Conservation (phyloP, 139 green algal genomes). For the Coelastrella sp. region DNA sequence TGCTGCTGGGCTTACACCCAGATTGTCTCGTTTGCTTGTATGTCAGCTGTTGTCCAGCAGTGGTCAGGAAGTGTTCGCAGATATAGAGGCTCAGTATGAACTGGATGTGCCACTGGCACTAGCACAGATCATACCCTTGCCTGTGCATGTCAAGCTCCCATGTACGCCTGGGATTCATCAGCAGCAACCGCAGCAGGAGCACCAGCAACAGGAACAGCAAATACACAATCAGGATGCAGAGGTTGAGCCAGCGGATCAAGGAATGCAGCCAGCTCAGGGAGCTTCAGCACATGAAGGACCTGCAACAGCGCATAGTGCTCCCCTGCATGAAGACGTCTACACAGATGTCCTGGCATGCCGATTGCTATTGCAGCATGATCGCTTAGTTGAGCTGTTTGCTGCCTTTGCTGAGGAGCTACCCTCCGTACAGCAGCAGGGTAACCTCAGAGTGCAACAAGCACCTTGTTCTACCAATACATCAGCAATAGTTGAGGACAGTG, state of each 20-base stretch:
- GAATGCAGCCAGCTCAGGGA: too few relatives aligned
- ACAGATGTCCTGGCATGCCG: conserved; percentile 40
- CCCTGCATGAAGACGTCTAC: conserved; percentile 26
- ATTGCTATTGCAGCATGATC: conserved; percentile 43
- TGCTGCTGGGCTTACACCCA: background rate
- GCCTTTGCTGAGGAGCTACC: conserved; percentile 30
- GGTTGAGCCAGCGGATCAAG: background rate
- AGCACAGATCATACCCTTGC: conserved; percentile 38
- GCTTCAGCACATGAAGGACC: too few relatives aligned
- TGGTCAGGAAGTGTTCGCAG: conserved; percentile 27
- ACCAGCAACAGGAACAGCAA: background rate
- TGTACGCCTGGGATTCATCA: background rate
- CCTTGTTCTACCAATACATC: background rate
- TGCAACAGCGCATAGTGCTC: too few relatives aligned
- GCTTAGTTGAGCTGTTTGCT: conserved; percentile 36
- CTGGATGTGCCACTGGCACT: conserved; percentile 41
- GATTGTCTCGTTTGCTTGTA: conserved; percentile 26
- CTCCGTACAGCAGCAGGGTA: background rate
- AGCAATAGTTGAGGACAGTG: conserved; percentile 11
- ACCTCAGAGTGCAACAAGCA: background rate
- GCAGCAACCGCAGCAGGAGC: background rate
- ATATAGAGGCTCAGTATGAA: conserved; percentile 30
- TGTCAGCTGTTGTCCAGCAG: conserved; percentile 16
- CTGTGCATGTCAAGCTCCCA: conserved; percentile 43
- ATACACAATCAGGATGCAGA: too few relatives aligned